These are phyloP conservation scores for Eremochloa ophiuroides DNA, from an alignment of 176 grass and related monocot species.

Conservation along the genomic window DNA sequence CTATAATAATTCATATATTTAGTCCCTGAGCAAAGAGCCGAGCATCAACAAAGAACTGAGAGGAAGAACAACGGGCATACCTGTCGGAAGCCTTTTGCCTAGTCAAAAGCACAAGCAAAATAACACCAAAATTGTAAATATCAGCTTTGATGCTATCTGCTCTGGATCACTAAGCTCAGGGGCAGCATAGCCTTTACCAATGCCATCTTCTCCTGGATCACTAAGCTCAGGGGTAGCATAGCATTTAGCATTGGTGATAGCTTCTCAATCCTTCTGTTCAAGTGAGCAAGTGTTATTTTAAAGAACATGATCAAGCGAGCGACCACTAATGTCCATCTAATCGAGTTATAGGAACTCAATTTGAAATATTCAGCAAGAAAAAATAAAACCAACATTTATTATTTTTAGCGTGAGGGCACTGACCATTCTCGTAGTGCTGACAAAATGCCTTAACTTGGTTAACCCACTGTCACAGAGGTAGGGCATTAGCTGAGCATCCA, in stretches of 20 bases:
- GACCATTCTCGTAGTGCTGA: conserved; percentile 48
- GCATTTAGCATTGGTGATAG: conserved; percentile 50
- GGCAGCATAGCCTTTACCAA: too few relatives aligned
- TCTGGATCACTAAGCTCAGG: too few relatives aligned
- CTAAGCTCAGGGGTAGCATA: conserved; percentile 77
- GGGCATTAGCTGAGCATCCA: conserved; percentile 90
- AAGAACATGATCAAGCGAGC: not conserved
- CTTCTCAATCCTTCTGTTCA: conserved; percentile 54
- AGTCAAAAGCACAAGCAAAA: conserved; percentile 87
- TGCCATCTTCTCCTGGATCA: conserved; percentile 42
- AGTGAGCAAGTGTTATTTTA: conserved; percentile 3
- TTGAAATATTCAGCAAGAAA: not conserved
- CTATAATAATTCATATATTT: too few relatives aligned
- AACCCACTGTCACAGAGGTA: conserved; percentile 81
- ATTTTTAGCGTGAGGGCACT: conserved; percentile 7
- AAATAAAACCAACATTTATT: conserved; percentile 2
- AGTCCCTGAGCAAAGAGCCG: too few relatives aligned
- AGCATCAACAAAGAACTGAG: too few relatives aligned
- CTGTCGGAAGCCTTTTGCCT: conserved; percentile 90
- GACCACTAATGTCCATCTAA: not conserved
- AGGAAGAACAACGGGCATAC: conserved; percentile 30
- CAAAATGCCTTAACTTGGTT: conserved; percentile 62
- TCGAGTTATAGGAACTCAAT: not conserved
- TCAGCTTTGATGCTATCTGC: conserved; percentile 70
- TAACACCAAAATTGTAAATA: conserved; percentile 93